Conservation (phyloP, 1,139 yeast genomes). For the Taiozyma sp. region DNA sequence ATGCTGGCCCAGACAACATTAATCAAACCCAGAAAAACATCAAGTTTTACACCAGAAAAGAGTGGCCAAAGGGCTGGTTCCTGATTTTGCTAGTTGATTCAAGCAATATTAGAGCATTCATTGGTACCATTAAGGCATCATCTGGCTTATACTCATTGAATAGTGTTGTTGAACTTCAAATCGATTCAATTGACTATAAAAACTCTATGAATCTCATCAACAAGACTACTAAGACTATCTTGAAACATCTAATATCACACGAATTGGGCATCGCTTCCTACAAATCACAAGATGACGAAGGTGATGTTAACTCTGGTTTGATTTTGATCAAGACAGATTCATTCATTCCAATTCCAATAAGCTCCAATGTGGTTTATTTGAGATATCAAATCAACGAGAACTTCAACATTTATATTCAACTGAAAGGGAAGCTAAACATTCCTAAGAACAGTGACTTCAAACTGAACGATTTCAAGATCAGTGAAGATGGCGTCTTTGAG, state of each 20-base stretch:
- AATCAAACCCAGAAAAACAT: conserved; percentile 23
- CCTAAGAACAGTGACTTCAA: conserved; percentile 1
- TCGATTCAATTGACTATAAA: conserved; percentile 38
- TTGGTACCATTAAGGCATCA: conserved; percentile 54
- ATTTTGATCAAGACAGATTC: conserved; percentile 16
- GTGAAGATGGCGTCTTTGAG: conserved; percentile 19
- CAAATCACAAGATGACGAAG: conserved; percentile 6
- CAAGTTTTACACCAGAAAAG: conserved; percentile 54
- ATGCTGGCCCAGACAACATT: conserved; percentile 11
- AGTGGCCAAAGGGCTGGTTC: conserved; percentile 76
- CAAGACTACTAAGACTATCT: conserved; percentile 52
- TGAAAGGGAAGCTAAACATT: conserved; percentile 16
- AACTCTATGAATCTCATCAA: conserved; percentile 47
- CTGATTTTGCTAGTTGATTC: conserved; percentile 46
- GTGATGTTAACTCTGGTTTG: not conserved
- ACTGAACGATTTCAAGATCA: conserved; percentile 19
- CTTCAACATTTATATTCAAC: conserved; percentile 4
- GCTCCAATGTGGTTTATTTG: conserved; percentile 17
- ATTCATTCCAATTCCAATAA: conserved; percentile 19
- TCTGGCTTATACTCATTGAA: conserved; percentile 49
- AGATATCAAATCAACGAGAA: conserved; percentile 8
- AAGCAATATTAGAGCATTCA: conserved; percentile 51
- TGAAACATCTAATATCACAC: conserved; percentile 59
- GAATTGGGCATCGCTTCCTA: conserved; percentile 38
- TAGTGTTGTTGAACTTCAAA: conserved; percentile 25